phyloP scores from a whole-genome alignment of 129 eudicot genomes.

The Chrysanthemum makinoi region DNA sequence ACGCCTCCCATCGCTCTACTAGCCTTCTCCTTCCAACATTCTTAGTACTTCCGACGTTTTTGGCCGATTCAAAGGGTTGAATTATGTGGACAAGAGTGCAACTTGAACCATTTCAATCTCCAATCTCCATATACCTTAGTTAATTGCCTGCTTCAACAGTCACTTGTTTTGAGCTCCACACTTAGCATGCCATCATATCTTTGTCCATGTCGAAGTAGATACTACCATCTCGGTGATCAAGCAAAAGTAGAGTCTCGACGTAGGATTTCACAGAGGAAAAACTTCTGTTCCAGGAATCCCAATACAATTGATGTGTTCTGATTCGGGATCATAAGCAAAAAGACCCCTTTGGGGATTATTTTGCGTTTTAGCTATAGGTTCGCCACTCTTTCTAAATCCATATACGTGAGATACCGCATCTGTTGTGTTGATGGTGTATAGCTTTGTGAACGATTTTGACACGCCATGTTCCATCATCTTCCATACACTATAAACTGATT shows the following conservation, averaged over 20 bases:
- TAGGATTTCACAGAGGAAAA: not conserved
- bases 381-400: not conserved
- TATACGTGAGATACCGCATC: too few relatives aligned
- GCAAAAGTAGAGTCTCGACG: not conserved
- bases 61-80: slow-evolving; percentile 75
- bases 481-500: not conserved
- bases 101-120: slow-evolving; percentile 70
- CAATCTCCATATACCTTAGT: too few relatives aligned
- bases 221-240: not conserved
- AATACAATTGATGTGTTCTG: not conserved
- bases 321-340: not conserved
- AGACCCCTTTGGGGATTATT: not conserved
- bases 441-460: not conserved
- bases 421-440: not conserved
- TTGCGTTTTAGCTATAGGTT: not conserved
- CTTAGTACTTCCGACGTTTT: slow-evolving; percentile 89
- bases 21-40: slow-evolving; percentile 91
- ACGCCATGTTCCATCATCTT: not conserved
- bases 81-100: slow-evolving; percentile 80
- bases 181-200: too few relatives aligned
- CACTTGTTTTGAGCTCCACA: too few relatives aligned
- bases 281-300: not conserved
- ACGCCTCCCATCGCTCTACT: slow-evolving; percentile 87
- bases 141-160: too few relatives aligned
- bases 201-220: too few relatives aligned